Base-by-base conservation (phyloP, 1,284 basidiomycete genomes). In the Anthracocystis panici-leucophaei region DNA sequence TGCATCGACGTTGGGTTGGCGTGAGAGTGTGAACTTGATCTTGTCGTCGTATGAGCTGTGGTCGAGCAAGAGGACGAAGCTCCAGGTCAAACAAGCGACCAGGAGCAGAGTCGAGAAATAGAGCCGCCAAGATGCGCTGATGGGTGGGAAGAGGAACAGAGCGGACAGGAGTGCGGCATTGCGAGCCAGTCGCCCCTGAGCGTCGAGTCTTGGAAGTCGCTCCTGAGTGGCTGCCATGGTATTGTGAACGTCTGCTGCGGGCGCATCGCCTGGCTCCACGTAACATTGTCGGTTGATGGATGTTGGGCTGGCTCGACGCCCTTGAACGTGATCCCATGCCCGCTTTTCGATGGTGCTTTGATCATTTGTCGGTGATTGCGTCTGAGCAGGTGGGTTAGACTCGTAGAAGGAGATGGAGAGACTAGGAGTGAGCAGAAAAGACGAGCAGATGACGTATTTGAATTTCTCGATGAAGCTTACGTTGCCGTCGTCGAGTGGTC, bases 391-490 rank as follows among this genome's bases (percentile, higher is more conserved):
- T 2, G 62, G 62, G 18, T 40, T 64, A 9, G 72, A 54, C 14
- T 77, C 81, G 70, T 84, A 84, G 57, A 79, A 78, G 12, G 81
- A 83, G 42, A 84, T 83, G 20, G 82, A 82, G 27, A 84, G 73
- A 40, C 65, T 77, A 6, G 79, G 65, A 3, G 81, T 81, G 33
- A 84, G 75, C 21, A 84, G 77, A 57, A 80, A 82, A 7, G 82
- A 83, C 5, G 83, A 82, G 60, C 80, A 82, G 53, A 84, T 68
- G 51, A 65, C 57, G 42, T 80, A 80, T 49, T 82, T 82, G 76
- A 84, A 83, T n/a, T 52, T 64, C 50, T 84, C 83, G 6, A 76
- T 65, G 51, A 83, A 84, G 46, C 55, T 46, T 48, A 29, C 27
- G 20, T 58, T 57, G 31, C 65, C 42, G 5, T 46, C 38, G 3